phyloP scores from a whole-genome alignment of 495 filamentous ascomycete species.

The Hypoxylon crocopeplum region DNA sequence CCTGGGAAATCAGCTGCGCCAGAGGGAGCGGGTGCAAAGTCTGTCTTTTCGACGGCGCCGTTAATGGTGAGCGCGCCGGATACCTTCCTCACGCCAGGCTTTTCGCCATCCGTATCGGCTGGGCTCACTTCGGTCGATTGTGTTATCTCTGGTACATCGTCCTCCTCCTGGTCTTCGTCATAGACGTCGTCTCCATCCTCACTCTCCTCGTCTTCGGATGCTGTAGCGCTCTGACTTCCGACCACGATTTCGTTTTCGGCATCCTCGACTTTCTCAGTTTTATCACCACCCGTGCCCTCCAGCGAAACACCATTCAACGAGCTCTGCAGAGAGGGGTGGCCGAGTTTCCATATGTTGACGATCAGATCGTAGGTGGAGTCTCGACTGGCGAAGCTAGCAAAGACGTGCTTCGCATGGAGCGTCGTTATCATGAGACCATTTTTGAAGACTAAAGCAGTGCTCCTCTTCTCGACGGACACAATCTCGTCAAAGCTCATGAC shows the following conservation, averaged over 20 bases:
- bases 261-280: constrained; percentile 81
- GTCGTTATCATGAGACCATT: constrained; percentile 98
- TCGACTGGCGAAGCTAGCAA: constrained; percentile 91
- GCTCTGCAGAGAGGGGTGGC: constrained; percentile 87
- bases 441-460: constrained; percentile 92
- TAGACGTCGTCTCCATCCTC: constrained; percentile 75
- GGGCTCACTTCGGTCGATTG: constrained; percentile 67
- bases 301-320: constrained; percentile 86
- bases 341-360: constrained; percentile 97
- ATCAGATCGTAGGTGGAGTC: constrained; percentile 97
- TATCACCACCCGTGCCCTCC: constrained; percentile 80
- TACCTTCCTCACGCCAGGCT: constrained; percentile 67
- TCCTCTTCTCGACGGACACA: constrained; percentile 95
- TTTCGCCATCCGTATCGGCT: constrained; percentile 67
- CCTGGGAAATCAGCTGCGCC: constrained; percentile 78
- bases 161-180: constrained; percentile 77
- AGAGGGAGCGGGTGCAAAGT: constrained; percentile 56
- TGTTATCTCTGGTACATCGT: constrained; percentile 62
- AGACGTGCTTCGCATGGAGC: constrained; percentile 90
- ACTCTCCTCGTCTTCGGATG: constrained; percentile 68
- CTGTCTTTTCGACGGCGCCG: constrained; percentile 58
- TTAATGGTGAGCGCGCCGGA: constrained; percentile 65
- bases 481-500: constrained; percentile 99
- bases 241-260: constrained; percentile 39
- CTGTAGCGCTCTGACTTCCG: constrained; percentile 54